Base-by-base conservation (phyloP, 164 flowering plant genomes). In the Cinnamomum micranthum region DNA sequence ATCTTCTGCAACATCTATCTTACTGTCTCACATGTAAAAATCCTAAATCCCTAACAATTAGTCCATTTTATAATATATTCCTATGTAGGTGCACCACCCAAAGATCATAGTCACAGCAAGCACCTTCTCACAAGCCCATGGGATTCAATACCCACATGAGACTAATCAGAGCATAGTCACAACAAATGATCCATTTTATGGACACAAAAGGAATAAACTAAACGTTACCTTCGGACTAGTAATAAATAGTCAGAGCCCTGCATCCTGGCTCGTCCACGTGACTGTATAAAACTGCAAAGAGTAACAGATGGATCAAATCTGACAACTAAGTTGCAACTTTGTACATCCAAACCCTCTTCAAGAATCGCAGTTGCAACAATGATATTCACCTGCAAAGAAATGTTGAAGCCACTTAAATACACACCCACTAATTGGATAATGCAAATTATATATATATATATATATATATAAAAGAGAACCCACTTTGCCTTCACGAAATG, bases 281-380 rank as follows among this genome's bases (percentile, higher is more conserved):
- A 94, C 81, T 94, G 97, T 74, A 92, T 92, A 78, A 91, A 92
- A 78, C 97, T 91, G 76, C 95, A 88, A 62, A 91, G 83, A 9
- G 87, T 94, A 58, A 82, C 60, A 55, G 91, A 80, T n/a, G 86
- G 94, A 77, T 94, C 98, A 80, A 92, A 94, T 81, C 97, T 85
- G n/a, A 94, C 83, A 59, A 94, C 98, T 82, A 93, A 83, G 69
- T 91, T 92, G 87, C 98, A 94, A 74, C 90, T 87, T 83, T 92
- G 97, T 62, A 94, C 97, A 85, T 94, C 97, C 74, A 94, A 80
- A 27, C 98, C 98, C 80, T 94, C 98, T 81, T 94, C 98, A 59
- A 94, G 95, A 79, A 94, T 92, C n/a, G 92, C 87, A 10, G 98
- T 94, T 31, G 98, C 95, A 69, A 91, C 87, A 75, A 92, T 88